These are phyloP conservation scores for Apiotrichum akiyoshidainum DNA, from an alignment of 1,284 basidiomycete genomes.

Conservation along the genomic window DNA sequence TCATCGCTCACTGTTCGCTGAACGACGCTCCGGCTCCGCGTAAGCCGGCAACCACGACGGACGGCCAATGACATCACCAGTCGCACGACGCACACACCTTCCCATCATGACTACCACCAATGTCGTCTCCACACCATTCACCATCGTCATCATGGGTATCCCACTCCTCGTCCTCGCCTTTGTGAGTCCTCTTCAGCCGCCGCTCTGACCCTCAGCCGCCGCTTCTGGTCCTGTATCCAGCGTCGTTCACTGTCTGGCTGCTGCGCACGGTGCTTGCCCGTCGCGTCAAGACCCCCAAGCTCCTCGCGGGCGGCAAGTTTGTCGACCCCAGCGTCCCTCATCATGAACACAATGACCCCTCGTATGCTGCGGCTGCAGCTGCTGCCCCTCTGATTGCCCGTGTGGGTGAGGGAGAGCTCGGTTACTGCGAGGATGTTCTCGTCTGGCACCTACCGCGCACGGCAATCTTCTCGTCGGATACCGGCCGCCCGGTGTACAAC, in stretches of 20 bases:
- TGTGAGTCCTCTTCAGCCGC: not conserved
- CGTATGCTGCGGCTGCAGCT: not conserved
- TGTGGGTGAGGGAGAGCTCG: not conserved
- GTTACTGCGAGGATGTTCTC: constrained; percentile 10
- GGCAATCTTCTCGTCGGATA: constrained; percentile 10
- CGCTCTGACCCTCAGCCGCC: constrained; percentile 8
- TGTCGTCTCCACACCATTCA: not conserved
- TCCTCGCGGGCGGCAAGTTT: constrained; percentile 10
- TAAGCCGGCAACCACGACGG: too few species aligned
- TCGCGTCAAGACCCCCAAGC: not conserved
- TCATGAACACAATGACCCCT: not conserved
- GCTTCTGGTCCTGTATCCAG: constrained; percentile 14
- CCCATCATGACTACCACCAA: not conserved
- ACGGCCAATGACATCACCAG: too few species aligned
- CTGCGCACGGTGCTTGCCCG: not conserved
- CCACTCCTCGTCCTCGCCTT: constrained; percentile 1
- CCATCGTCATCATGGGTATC: constrained; percentile 2
- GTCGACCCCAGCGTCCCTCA: constrained; percentile 7
- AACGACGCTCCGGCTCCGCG: too few species aligned
- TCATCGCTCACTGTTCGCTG: too few species aligned
- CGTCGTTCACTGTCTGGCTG: not conserved
- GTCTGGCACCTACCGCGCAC: not conserved
- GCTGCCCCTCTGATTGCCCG: not conserved
- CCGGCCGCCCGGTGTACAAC: constrained; percentile 7
- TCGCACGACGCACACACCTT: too few species aligned